phyloP scores from a whole-genome alignment of 2,329 filamentous ascomycete species.

The Colletotrichum brevisporum region DNA sequence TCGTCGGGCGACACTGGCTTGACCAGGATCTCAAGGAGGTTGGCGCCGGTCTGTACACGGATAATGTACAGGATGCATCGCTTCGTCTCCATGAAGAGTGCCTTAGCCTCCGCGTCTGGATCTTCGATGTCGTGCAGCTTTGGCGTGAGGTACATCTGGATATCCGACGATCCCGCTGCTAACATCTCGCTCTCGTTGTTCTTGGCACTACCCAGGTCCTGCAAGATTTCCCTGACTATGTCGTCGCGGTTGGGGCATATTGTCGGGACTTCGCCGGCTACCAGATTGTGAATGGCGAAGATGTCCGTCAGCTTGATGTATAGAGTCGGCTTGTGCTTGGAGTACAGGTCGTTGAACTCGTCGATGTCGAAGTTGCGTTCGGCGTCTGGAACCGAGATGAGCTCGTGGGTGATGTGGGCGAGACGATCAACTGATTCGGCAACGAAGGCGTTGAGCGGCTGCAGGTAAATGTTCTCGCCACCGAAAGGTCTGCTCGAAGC shows the following conservation, averaged over 20 bases:
- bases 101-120: conserved; percentile 91
- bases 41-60: conserved; percentile 90
- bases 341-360: conserved; percentile 98
- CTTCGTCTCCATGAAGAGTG: conserved; percentile 98
- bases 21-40: conserved; percentile 95
- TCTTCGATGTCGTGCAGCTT: conserved; percentile 93
- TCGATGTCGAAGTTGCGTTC: conserved; percentile 98
- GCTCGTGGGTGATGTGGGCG: conserved; percentile 78
- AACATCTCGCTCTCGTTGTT: conserved; percentile 95
- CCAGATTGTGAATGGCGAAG: conserved; percentile 92
- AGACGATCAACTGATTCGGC: conserved; percentile 87
- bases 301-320: conserved; percentile 99
- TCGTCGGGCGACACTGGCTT: conserved; percentile 91
- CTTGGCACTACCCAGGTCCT: conserved; percentile 95
- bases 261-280: conserved; percentile 82
- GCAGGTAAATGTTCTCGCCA: conserved; percentile 94
- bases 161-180: conserved; percentile 87
- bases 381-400: conserved; percentile 88
- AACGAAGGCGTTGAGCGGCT: conserved; percentile 94
- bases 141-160: conserved; percentile 90
- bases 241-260: conserved; percentile 89
- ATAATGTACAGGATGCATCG: conserved; percentile 98
- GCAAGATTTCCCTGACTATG: conserved; percentile 89
- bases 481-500: conserved; percentile 92
- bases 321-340: conserved; percentile 95